Percentiles rank a stretch among this genome's conserved stretches.
Conservation (phyloP, 108 stramenopile species). For the Cyclotella choctawhatcheeana region DNA sequence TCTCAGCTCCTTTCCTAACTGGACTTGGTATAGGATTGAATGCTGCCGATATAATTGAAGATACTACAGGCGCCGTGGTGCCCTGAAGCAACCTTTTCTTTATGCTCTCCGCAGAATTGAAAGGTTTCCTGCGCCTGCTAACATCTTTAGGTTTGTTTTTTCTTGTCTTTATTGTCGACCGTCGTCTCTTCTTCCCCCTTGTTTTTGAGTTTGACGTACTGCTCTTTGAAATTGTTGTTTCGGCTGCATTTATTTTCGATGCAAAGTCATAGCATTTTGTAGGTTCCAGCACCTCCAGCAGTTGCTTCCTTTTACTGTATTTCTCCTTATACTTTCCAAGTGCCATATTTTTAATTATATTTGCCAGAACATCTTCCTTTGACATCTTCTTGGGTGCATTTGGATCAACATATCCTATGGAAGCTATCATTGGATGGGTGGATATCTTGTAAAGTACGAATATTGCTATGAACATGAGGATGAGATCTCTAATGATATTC, state of each 20-base stretch:
- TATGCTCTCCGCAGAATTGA: too few species aligned
- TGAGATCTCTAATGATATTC: constrained; percentile 24
- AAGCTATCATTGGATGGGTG: constrained; percentile 28
- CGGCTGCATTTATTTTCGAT: constrained; percentile 1
- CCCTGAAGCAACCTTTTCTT: too few species aligned
- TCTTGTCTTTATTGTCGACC: background rate
- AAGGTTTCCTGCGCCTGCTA: too few species aligned
- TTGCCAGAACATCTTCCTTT: constrained; percentile 9
- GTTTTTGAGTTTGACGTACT: constrained; percentile 1
- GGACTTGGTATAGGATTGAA: background rate
- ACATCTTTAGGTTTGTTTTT: background rate
- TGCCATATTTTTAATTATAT: constrained; percentile 7
- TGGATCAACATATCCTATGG: constrained; percentile 12
- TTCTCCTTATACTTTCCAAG: constrained; percentile 19
- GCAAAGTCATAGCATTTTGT: constrained; percentile 25
- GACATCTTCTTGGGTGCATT: constrained; percentile 9
- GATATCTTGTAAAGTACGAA: constrained; percentile 25
- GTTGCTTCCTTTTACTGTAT: constrained; percentile 3
- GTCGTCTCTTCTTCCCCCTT: constrained; percentile 4
- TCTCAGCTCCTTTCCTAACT: background rate
- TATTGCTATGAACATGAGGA: constrained; percentile 17
- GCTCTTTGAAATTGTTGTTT: background rate
- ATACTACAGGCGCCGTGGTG: background rate
- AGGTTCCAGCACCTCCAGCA: constrained; percentile 14
- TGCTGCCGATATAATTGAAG: background rate